Conservation (phyloP, 345 rosid genomes). For the Gossypium australe region DNA sequence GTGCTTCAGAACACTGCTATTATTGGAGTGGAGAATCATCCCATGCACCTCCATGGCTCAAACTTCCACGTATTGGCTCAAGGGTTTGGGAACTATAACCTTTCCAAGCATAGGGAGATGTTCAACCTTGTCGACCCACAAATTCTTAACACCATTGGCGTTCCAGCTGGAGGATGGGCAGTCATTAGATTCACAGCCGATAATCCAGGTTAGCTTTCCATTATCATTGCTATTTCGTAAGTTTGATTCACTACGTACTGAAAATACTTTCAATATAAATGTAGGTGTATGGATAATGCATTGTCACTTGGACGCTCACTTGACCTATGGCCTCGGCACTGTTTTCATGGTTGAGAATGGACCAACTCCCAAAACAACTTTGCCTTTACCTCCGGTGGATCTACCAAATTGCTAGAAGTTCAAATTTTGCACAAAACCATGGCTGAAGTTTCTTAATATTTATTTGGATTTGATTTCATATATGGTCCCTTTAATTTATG, state of each 20-base stretch:
- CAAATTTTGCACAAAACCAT: background rate
- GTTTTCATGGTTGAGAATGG: slow-evolving; percentile 53
- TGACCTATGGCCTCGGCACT: slow-evolving; percentile 49
- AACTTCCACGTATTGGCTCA: slow-evolving; percentile 81
- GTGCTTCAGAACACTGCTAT: slow-evolving; percentile 70
- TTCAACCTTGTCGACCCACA: slow-evolving; percentile 36
- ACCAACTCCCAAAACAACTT: slow-evolving; percentile 32
- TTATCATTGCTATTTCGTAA: background rate
- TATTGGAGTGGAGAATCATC: slow-evolving; percentile 60
- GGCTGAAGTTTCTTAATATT: background rate
- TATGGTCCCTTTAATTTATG: background rate
- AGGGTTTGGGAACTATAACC: slow-evolving; percentile 77
- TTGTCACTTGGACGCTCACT: slow-evolving; percentile 61
- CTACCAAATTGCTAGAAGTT: slow-evolving; percentile 44
- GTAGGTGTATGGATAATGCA: slow-evolving; percentile 67
- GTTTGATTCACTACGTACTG: background rate
- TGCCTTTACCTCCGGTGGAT: slow-evolving; percentile 65
- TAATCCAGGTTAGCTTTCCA: slow-evolving; percentile 54
- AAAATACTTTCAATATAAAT: background rate
- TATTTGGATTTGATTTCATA: background rate
- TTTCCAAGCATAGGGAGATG: background rate
- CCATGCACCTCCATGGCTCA: slow-evolving; percentile 78
- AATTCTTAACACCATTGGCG: slow-evolving; percentile 61
- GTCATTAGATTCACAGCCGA: slow-evolving; percentile 64
- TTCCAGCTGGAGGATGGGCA: slow-evolving; percentile 85